Percentiles rank a stretch among this genome's conserved stretches.
Evolutionary conservation across 495 filamentous ascomycete genomes (phyloP).

Genomic region (Lasiosphaeria miniovina): DNA sequence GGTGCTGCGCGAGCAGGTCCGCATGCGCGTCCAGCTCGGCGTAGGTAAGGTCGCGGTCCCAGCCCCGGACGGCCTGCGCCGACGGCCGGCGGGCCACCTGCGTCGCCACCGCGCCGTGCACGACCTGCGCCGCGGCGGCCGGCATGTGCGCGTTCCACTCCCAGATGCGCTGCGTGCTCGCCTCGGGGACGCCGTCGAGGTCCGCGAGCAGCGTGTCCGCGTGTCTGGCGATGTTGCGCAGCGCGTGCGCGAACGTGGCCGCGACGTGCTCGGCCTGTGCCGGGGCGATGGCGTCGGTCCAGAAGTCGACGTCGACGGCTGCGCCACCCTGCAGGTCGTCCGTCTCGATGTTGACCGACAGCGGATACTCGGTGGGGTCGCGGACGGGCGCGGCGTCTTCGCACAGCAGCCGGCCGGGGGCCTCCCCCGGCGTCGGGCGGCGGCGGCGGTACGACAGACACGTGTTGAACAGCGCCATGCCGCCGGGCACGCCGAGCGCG

Average conservation of each 20-base stretch:
- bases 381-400: slow-evolving; percentile 36
- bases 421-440: neutral
- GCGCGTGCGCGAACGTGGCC: slow-evolving; percentile 45
- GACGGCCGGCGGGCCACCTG: slow-evolving; percentile 27
- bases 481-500: slow-evolving; percentile 26
- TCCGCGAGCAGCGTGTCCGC: slow-evolving; percentile 21
- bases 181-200: slow-evolving; percentile 12
- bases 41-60: slow-evolving; percentile 57
- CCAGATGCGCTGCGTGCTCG: slow-evolving; percentile 18
- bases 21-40: slow-evolving; percentile 39
- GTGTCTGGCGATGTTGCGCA: slow-evolving; percentile 42
- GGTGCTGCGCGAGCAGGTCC: slow-evolving; percentile 36
- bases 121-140: slow-evolving; percentile 8
- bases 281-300: slow-evolving; percentile 42
- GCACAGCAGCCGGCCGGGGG: slow-evolving; percentile 1
- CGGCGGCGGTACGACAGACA: slow-evolving; percentile 29
- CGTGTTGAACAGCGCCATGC: slow-evolving; percentile 34
- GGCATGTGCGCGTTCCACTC: slow-evolving; percentile 26
- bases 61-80: slow-evolving; percentile 29
- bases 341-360: slow-evolving; percentile 55
- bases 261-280: slow-evolving; percentile 50
- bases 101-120: slow-evolving; percentile 23
- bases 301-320: slow-evolving; percentile 54
- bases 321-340: slow-evolving; percentile 36
- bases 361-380: slow-evolving; percentile 55